These are phyloP conservation scores for Mallotus repandus DNA, from an alignment of 441 rosid species.

Conservation along the genomic window DNA sequence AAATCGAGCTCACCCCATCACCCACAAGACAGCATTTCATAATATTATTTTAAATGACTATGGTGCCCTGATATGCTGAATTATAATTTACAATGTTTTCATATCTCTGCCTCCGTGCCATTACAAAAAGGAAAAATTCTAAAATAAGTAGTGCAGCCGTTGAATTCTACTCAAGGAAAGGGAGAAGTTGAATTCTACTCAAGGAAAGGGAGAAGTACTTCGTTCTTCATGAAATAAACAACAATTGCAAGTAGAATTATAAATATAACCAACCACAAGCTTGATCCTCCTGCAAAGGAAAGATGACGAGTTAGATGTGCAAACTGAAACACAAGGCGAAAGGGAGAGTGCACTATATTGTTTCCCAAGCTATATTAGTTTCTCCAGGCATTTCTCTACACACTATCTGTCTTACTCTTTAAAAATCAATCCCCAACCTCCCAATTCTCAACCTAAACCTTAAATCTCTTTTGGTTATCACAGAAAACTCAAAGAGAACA, in stretches of 20 bases:
- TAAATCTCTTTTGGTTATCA: neutral
- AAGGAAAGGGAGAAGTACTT: conserved; percentile 31
- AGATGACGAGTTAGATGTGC: neutral
- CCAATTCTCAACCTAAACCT: neutral
- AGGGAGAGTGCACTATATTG: neutral
- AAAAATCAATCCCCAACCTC: neutral
- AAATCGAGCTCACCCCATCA: neutral
- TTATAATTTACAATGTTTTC: neutral
- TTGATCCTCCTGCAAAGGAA: conserved; percentile 45
- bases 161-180: conserved; percentile 29
- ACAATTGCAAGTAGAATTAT: conserved; percentile 50
- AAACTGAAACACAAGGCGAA: neutral
- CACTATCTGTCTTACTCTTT: neutral
- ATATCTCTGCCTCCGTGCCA: conserved; percentile 1
- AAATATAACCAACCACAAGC: conserved; percentile 43
- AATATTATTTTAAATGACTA: neutral
- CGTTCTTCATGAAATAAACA: conserved; percentile 39
- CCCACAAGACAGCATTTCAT: neutral
- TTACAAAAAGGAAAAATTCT: neutral
- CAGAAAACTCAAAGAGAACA: too few relatives aligned
- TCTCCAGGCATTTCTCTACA: neutral
- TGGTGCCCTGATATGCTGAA: neutral
- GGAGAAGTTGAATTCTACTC: conserved; percentile 33
- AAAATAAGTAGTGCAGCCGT: conserved; percentile 17
- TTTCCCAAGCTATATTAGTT: neutral